phyloP scores from a whole-genome alignment of 495 filamentous ascomycete species.

The Podospora pseudoanserina region DNA sequence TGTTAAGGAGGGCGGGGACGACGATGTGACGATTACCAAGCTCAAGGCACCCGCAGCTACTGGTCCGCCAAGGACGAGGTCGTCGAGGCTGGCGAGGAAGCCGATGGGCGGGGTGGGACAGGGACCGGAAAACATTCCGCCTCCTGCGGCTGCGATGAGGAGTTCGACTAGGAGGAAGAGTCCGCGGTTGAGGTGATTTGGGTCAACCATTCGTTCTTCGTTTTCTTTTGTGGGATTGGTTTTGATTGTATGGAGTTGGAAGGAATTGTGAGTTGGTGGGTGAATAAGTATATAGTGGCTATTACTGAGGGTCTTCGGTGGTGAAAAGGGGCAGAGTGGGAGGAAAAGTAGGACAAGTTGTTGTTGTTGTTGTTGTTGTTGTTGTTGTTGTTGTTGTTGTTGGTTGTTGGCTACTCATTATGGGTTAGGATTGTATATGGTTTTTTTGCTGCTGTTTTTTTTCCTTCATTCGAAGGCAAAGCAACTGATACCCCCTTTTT shows the following conservation, averaged over 20 bases:
- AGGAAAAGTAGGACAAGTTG: not conserved
- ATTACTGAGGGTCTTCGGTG: not conserved
- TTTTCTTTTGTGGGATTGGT: not conserved
- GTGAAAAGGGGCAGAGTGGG: not conserved
- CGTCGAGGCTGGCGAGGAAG: conserved; percentile 44
- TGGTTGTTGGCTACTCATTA: not conserved
- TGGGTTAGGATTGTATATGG: not conserved
- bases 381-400: too few species aligned
- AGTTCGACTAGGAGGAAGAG: conserved; percentile 50
- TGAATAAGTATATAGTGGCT: not conserved
- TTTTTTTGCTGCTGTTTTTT: not conserved
- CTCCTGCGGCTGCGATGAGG: conserved; percentile 40
- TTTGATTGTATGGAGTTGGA: not conserved
- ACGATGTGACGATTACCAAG: conserved; percentile 3
- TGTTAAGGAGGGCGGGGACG: conserved; percentile 34
- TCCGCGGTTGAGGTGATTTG: conserved; percentile 24
- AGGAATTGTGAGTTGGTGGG: not conserved
- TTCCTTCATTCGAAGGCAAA: not conserved
- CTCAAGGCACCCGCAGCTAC: not conserved
- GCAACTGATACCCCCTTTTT: conserved; percentile 5
- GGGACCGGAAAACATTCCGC: conserved; percentile 60
- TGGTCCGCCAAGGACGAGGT: conserved; percentile 42
- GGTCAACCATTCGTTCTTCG: not conserved
- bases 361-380: not conserved
- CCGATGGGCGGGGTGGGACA: conserved; percentile 45